These are phyloP conservation scores for Rhizopogon vulgaris DNA, from an alignment of 768 basidiomycete species.

Conservation along the genomic window DNA sequence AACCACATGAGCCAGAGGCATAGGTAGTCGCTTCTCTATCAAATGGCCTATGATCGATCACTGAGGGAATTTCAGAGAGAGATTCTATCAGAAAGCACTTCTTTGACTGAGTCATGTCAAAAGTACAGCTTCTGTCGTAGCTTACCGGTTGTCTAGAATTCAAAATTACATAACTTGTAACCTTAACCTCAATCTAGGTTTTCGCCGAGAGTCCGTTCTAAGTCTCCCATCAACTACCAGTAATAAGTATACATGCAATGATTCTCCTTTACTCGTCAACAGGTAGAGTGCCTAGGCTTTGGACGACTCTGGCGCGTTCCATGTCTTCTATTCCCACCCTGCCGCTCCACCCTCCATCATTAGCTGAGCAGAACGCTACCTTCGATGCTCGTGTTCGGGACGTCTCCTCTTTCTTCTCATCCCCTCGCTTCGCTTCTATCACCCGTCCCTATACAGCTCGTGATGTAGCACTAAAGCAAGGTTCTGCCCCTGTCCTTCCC, in stretches of 20 bases:
- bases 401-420: conserved; percentile 67
- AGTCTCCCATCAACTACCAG: conserved; percentile 29
- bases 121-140: conserved; percentile 5
- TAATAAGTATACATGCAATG: too few relatives aligned
- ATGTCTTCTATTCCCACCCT: conserved; percentile 42
- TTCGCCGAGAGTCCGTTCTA: conserved; percentile 32
- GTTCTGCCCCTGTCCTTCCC: conserved; percentile 73
- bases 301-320: conserved; percentile 20
- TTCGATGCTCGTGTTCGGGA: conserved; percentile 59
- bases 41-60: too few relatives aligned
- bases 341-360: conserved; percentile 52
- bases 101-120: neutral
- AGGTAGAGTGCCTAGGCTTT: conserved; percentile 28
- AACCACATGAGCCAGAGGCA: too few relatives aligned
- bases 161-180: conserved; percentile 6
- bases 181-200: conserved; percentile 30
- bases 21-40: too few relatives aligned
- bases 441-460: conserved; percentile 77
- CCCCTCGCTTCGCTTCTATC: conserved; percentile 65
- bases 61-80: too few relatives aligned
- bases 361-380: conserved; percentile 48
- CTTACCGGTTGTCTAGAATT: conserved; percentile 1
- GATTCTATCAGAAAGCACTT: too few relatives aligned
- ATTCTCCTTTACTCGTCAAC: conserved; percentile 8
- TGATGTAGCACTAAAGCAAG: conserved; percentile 84